These are phyloP conservation scores for Hypoxylon subgilvum DNA, from an alignment of 495 filamentous ascomycete species.

Conservation along the genomic window DNA sequence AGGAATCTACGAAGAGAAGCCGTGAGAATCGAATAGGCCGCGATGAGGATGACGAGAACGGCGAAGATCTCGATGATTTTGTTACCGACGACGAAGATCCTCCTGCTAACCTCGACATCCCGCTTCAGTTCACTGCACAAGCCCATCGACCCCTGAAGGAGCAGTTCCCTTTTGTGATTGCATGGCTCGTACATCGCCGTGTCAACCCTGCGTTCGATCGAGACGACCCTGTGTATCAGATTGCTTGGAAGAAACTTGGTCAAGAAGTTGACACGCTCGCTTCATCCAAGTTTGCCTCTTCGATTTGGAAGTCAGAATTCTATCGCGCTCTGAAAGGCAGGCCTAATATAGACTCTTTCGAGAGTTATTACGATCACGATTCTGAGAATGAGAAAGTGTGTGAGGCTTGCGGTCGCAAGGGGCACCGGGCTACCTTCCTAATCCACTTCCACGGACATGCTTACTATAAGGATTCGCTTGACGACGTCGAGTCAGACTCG, in stretches of 20 bases:
- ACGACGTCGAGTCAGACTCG: conserved; percentile 64
- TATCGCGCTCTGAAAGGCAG: conserved; percentile 67
- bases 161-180: conserved; percentile 78
- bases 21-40: conserved; percentile 16
- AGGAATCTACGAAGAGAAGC: conserved; percentile 17
- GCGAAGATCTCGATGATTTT: conserved; percentile 74
- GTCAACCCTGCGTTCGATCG: conserved; percentile 76
- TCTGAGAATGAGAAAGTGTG: conserved; percentile 54
- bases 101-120: conserved; percentile 63
- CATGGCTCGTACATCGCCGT: conserved; percentile 78
- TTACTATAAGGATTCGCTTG: conserved; percentile 72
- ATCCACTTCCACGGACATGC: conserved; percentile 70
- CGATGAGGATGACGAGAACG: conserved; percentile 51
- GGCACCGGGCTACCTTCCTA: conserved; percentile 68
- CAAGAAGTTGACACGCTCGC: conserved; percentile 72
- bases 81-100: conserved; percentile 70
- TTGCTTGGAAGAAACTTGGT: conserved; percentile 77
- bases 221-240: conserved; percentile 66
- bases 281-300: conserved; percentile 73
- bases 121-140: conserved; percentile 72
- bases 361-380: background rate
- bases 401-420: conserved; percentile 76
- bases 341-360: conserved; percentile 55
- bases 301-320: conserved; percentile 75
- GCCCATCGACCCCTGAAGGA: conserved; percentile 72